Evolutionary conservation across 768 basidiomycete genomes (phyloP).

Genomic region (Pisolithus sp.): DNA sequence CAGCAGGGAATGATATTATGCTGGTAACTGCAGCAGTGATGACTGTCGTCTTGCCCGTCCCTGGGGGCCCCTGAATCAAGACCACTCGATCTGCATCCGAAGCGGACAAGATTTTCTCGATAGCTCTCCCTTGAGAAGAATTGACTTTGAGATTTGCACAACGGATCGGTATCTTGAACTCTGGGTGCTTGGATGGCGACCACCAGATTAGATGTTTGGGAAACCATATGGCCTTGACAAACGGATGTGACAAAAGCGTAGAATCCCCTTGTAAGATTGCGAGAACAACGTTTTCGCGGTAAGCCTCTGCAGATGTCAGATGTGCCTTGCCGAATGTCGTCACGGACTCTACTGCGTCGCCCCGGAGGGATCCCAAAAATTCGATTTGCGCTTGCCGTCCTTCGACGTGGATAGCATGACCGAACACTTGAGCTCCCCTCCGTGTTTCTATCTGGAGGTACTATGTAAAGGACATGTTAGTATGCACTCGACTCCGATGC

Average conservation of each 20-base stretch:
- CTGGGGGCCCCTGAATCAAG: slow-evolving; percentile 20
- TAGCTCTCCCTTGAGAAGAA: slow-evolving; percentile 20
- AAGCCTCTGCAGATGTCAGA: slow-evolving; percentile 48
- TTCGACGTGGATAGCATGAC: slow-evolving; percentile 18
- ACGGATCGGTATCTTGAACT: neutral
- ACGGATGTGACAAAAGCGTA: slow-evolving; percentile 15
- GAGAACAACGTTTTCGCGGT: slow-evolving; percentile 20
- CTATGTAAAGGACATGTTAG: slow-evolving; percentile 3
- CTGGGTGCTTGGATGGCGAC: slow-evolving; percentile 1
- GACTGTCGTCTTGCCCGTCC: slow-evolving; percentile 33
- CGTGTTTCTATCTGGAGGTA: slow-evolving; percentile 12
- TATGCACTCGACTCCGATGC: no score
- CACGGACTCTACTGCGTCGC: slow-evolving; percentile 25
- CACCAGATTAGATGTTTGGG: slow-evolving; percentile 14
- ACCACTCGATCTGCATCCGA: slow-evolving; percentile 16
- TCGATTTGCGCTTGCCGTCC: slow-evolving; percentile 35
- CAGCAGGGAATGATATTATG: slow-evolving; percentile 37
- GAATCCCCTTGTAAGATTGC: slow-evolving; percentile 11
- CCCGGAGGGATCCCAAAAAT: slow-evolving; percentile 18
- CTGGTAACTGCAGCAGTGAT: slow-evolving; percentile 33
- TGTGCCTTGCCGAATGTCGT: slow-evolving; percentile 47
- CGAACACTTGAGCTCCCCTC: slow-evolving; percentile 1
- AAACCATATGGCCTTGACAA: slow-evolving; percentile 25
- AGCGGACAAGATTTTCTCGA: slow-evolving; percentile 24
- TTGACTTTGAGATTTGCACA: slow-evolving; percentile 11